Percentiles rank a stretch among this genome's conserved stretches.
These are phyloP conservation scores for Ophiostoma ulmi DNA, from an alignment of 2,329 filamentous ascomycete species.

Conservation along the genomic window DNA sequence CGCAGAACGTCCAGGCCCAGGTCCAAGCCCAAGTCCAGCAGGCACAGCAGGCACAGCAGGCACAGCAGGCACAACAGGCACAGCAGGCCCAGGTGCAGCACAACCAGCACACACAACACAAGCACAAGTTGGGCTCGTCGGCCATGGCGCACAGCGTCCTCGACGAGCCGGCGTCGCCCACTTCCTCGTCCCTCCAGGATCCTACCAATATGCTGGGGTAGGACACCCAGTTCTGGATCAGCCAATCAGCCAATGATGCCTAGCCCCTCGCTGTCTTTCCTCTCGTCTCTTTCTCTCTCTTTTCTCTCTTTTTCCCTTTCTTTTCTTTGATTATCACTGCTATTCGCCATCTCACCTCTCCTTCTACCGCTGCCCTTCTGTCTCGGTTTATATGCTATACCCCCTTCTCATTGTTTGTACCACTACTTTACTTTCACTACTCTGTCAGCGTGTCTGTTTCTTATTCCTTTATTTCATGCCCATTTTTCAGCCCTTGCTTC, in stretches of 20 bases:
- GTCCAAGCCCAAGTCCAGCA: conserved; percentile 14
- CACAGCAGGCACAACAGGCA: background rate
- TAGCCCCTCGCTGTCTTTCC: background rate
- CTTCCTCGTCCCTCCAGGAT: background rate
- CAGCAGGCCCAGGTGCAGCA: background rate
- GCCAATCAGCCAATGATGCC: background rate
- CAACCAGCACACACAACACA: background rate
- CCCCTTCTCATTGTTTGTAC: background rate
- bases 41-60: background rate
- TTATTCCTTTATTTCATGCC: background rate
- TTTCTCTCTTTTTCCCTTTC: background rate
- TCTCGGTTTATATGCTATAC: background rate
- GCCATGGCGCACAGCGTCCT: background rate
- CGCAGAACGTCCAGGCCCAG: background rate
- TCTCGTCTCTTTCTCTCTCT: background rate
- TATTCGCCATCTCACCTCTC: background rate
- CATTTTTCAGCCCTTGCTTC: background rate
- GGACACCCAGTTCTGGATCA: background rate
- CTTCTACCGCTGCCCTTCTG: too few species aligned
- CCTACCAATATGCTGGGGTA: background rate
- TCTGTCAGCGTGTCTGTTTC: background rate
- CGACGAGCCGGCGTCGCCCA: background rate
- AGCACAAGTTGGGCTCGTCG: conserved; percentile 6
- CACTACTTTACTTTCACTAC: background rate
- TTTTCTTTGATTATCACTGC: background rate